A percentile compares a stretch with the other conserved stretches of the same genome.
These are phyloP conservation scores for Brassica cretica DNA, from an alignment of 345 rosid genomes.

Conservation along the genomic window DNA sequence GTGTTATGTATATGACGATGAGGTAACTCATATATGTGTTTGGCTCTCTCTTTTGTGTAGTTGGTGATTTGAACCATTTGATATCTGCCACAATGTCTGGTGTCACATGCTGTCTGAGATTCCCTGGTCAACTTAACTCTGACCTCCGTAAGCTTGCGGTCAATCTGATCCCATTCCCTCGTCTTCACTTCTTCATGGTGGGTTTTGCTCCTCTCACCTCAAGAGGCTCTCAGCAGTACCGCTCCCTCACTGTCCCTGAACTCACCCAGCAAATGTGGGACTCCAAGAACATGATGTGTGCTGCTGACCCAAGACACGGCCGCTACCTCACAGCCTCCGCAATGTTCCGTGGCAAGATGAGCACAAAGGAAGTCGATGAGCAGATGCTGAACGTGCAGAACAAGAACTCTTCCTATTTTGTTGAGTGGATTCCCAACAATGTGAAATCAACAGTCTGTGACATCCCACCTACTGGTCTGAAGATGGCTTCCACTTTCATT, in stretches of 20 bases:
- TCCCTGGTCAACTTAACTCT: slow-evolving; percentile 86
- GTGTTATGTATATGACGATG: not conserved
- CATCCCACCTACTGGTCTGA: slow-evolving; percentile 67
- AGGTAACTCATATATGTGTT: not conserved
- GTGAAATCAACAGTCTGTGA: slow-evolving; percentile 83
- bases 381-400: slow-evolving; percentile 91
- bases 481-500: slow-evolving; percentile 78
- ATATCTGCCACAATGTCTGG: slow-evolving; percentile 86
- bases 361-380: slow-evolving; percentile 90
- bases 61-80: slow-evolving; percentile 85
- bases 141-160: slow-evolving; percentile 83
- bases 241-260: slow-evolving; percentile 78
- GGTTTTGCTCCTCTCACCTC: slow-evolving; percentile 82
- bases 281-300: slow-evolving; percentile 82
- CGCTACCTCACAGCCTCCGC: slow-evolving; percentile 88
- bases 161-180: slow-evolving; percentile 76
- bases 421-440: slow-evolving; percentile 54
- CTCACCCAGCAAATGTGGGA: slow-evolving; percentile 92
- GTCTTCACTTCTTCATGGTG: slow-evolving; percentile 85
- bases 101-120: slow-evolving; percentile 81
- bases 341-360: slow-evolving; percentile 90
- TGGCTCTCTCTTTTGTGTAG: slow-evolving; percentile 31
- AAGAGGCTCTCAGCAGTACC: slow-evolving; percentile 79
- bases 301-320: slow-evolving; percentile 87
- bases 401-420: slow-evolving; percentile 89